These are phyloP conservation scores for Psilocybe cubensis DNA, from an alignment of 768 basidiomycete species.

Conservation along the genomic window DNA sequence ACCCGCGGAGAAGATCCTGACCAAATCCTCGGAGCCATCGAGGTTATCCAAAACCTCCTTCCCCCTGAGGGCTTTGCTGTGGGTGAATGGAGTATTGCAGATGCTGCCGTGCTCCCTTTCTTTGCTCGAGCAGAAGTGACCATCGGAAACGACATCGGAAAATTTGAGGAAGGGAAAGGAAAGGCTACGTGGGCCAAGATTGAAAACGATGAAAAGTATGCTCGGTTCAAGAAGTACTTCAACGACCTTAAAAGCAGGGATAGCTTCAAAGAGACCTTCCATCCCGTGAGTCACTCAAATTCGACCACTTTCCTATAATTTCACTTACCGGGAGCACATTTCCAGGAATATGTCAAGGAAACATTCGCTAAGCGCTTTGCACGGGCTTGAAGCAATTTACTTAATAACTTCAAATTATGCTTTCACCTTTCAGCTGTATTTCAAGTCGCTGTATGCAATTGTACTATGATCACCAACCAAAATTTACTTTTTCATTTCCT, in stretches of 20 bases:
- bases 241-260: slow-evolving; percentile 50
- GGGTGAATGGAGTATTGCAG: slow-evolving; percentile 63
- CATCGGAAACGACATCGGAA: slow-evolving; percentile 55
- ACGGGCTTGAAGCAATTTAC: neutral
- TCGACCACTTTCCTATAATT: neutral
- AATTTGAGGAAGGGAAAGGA: slow-evolving; percentile 52
- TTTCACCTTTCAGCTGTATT: neutral
- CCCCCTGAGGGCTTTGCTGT: slow-evolving; percentile 49
- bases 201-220: slow-evolving; percentile 47
- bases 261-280: slow-evolving; percentile 59
- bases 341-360: slow-evolving; percentile 14
- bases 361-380: slow-evolving; percentile 11
- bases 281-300: slow-evolving; percentile 46
- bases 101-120: slow-evolving; percentile 64
- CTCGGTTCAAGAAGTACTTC: slow-evolving; percentile 52
- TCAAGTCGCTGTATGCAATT: too few relatives aligned
- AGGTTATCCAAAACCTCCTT: slow-evolving; percentile 52
- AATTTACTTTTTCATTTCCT: too few relatives aligned
- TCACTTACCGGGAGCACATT: neutral
- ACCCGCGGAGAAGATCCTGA: slow-evolving; percentile 43
- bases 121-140: slow-evolving; percentile 52
- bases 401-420: too few relatives aligned
- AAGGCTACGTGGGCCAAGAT: slow-evolving; percentile 45
- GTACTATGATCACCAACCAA: too few relatives aligned
- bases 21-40: slow-evolving; percentile 44